phyloP scores from a whole-genome alignment of 148 eudicot genomes.

The Amaranthus cruentus region DNA sequence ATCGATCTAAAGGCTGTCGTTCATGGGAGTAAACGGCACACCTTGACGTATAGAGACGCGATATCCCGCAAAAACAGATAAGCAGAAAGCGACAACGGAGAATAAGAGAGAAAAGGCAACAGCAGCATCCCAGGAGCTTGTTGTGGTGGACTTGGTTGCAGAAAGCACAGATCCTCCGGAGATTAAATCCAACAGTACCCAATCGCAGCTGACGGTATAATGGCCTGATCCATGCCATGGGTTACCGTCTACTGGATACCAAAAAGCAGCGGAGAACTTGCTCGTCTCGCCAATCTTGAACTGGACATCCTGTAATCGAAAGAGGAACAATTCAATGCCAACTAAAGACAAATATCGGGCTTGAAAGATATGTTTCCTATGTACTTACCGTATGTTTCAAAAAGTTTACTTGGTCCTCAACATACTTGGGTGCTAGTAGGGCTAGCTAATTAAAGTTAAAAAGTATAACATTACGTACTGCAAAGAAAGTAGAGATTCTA shows the following conservation, averaged over 20 bases:
- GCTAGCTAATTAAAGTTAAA: too few species aligned
- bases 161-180: slow-evolving; percentile 32
- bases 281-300: slow-evolving; percentile 66
- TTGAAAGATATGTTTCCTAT: too few species aligned
- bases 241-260: slow-evolving; percentile 77
- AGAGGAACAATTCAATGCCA: slow-evolving; percentile 6
- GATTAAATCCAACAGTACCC: slow-evolving; percentile 58
- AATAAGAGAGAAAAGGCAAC: slow-evolving; percentile 62
- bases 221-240: slow-evolving; percentile 79
- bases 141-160: slow-evolving; percentile 16
- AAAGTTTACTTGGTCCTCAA: too few species aligned
- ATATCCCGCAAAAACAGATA: slow-evolving; percentile 53
- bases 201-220: slow-evolving; percentile 70
- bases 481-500: too few species aligned
- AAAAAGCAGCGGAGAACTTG: slow-evolving; percentile 83
- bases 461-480: too few species aligned
- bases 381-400: too few species aligned
- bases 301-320: slow-evolving; percentile 59
- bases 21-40: slow-evolving; percentile 43
- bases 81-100: slow-evolving; percentile 58
- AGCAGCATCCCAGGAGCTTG: slow-evolving; percentile 64
- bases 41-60: slow-evolving; percentile 28
- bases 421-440: too few species aligned
- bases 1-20: slow-evolving; percentile 35
- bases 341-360: background rate